phyloP scores from a whole-genome alignment of 768 basidiomycete species.

The Suillus luteus region DNA sequence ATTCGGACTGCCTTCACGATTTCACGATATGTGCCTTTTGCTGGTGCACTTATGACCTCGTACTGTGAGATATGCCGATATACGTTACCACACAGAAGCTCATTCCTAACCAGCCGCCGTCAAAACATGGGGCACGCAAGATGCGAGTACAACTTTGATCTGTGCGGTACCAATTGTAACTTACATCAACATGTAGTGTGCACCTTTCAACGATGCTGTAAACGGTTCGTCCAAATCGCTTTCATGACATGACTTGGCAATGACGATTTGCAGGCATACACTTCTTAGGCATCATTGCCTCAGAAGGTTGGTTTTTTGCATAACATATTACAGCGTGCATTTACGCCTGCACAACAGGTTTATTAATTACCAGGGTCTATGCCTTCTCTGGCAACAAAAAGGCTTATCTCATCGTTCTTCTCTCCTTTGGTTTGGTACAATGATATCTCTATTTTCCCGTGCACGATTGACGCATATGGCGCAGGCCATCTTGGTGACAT shows the following conservation, averaged over 20 bases:
- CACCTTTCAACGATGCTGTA: neutral
- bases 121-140: neutral
- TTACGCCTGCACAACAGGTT: neutral
- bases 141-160: neutral
- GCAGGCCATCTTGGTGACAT: neutral
- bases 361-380: neutral
- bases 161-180: neutral
- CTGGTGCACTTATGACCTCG: conserved; percentile 12
- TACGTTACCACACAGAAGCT: neutral
- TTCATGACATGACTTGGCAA: neutral
- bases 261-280: neutral
- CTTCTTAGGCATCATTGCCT: conserved; percentile 1
- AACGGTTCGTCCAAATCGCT: neutral
- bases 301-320: neutral
- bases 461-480: neutral
- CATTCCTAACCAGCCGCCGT: neutral
- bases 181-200: neutral
- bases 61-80: neutral
- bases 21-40: conserved; percentile 12
- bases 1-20: conserved; percentile 3
- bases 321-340: neutral
- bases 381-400: conserved; percentile 1
- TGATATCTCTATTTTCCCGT: neutral
- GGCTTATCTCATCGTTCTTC: neutral
- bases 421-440: conserved; percentile 2